Evolutionary conservation across 805 yeast species (phyloP).

Genomic region (Jamesozyma gamospora): DNA sequence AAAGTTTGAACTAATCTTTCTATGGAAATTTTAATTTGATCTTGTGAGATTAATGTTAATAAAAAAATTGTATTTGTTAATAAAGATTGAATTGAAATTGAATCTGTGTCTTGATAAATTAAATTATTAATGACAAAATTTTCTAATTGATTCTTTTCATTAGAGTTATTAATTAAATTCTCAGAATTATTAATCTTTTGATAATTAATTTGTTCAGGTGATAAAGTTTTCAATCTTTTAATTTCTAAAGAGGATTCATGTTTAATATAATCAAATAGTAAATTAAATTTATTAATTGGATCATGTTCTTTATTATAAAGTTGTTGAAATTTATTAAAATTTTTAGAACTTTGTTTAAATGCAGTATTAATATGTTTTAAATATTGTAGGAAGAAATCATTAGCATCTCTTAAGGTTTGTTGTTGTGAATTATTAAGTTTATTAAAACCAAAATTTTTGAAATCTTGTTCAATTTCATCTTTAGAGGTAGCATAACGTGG

Average conservation of each 20-base stretch:
- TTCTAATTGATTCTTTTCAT: neutral
- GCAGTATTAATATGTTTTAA: slow-evolving; percentile 16
- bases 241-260: slow-evolving; percentile 20
- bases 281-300: slow-evolving; percentile 4
- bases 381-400: slow-evolving; percentile 13
- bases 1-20: slow-evolving; percentile 32
- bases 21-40: slow-evolving; percentile 13
- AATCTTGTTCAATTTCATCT: slow-evolving; percentile 1
- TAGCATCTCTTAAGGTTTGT: neutral
- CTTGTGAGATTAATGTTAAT: slow-evolving; percentile 13
- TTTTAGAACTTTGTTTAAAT: slow-evolving; percentile 17
- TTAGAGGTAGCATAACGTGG: slow-evolving; percentile 2
- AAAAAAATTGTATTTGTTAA: slow-evolving; percentile 14
- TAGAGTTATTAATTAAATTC: neutral
- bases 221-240: slow-evolving; percentile 10
- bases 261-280: slow-evolving; percentile 15
- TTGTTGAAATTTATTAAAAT: slow-evolving; percentile 11
- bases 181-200: slow-evolving; percentile 3
- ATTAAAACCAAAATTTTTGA: slow-evolving; percentile 3
- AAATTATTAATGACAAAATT: neutral
- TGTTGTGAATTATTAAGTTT: neutral
- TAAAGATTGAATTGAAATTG: neutral
- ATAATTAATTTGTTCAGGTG: slow-evolving; percentile 5
- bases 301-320: neutral
- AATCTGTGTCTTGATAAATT: neutral